These are phyloP conservation scores for Colletotrichum gigasporum DNA, from an alignment of 2,329 filamentous ascomycete species.

Conservation along the genomic window DNA sequence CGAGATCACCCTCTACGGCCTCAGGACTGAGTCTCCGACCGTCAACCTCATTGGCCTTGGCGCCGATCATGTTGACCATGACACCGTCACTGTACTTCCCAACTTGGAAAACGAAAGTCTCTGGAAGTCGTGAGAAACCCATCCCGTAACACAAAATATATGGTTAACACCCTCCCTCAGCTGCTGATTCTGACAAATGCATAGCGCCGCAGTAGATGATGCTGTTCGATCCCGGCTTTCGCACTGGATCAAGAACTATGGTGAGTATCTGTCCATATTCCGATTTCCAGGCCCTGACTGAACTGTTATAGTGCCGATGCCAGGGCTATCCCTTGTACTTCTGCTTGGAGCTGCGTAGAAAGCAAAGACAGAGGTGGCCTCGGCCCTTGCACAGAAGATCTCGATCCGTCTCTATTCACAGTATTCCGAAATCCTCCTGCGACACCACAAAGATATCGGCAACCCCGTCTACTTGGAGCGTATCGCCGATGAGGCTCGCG, in stretches of 20 bases:
- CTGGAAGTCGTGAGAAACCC: slow-evolving; percentile 19
- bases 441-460: too few species aligned
- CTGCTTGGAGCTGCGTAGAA: too few species aligned
- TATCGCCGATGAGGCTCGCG: too few species aligned
- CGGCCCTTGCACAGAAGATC: neutral
- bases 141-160: neutral
- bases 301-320: neutral
- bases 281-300: neutral
- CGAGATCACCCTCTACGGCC: slow-evolving; percentile 20
- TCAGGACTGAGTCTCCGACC: neutral
- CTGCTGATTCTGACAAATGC: neutral
- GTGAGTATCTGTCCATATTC: neutral
- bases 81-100: neutral
- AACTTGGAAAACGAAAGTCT: slow-evolving; percentile 4
- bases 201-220: neutral
- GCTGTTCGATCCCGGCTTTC: neutral
- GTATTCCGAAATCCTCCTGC: neutral
- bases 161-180: neutral
- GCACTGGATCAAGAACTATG: neutral
- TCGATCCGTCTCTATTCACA: neutral
- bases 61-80: too few species aligned
- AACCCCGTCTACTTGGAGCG: too few species aligned
- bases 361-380: neutral
- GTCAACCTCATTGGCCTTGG: too few species aligned
- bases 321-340: neutral